Conservation (phyloP, 148 eudicot genomes). For the Linanthus parryae region DNA sequence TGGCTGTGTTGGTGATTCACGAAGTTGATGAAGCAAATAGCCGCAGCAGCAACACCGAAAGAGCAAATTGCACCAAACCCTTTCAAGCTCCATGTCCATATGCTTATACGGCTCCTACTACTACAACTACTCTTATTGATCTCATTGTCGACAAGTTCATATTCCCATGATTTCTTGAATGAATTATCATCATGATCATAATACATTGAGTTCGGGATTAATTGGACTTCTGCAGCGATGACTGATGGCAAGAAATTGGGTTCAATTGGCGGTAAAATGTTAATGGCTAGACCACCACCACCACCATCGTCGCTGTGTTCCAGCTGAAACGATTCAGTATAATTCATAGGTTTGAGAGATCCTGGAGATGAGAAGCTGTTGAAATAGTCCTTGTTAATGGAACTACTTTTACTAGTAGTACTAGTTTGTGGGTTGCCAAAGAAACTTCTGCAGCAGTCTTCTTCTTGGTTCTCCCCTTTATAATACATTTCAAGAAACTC, state of each 20-base stretch:
- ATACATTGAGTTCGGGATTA: background rate
- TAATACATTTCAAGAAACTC: conserved; percentile 57
- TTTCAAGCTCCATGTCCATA: conserved; percentile 69
- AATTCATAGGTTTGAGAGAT: conserved; percentile 19
- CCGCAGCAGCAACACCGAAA: conserved; percentile 83
- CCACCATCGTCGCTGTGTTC: too few relatives aligned
- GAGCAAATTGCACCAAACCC: conserved; percentile 80
- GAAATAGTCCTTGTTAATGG: conserved; percentile 45
- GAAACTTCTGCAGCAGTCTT: too few relatives aligned
- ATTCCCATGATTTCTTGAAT: conserved; percentile 81
- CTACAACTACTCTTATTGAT: conserved; percentile 11
- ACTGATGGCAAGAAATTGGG: conserved; percentile 7
- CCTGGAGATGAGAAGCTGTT: conserved; percentile 18
- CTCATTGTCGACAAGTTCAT: conserved; percentile 73
- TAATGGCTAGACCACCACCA: background rate
- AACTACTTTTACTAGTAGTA: too few relatives aligned
- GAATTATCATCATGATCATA: conserved; percentile 42
- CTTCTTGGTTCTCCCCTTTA: conserved; percentile 21
- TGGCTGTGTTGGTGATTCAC: conserved; percentile 36
- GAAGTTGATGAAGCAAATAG: conserved; percentile 50
- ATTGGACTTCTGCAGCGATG: background rate
- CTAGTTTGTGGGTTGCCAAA: too few relatives aligned
- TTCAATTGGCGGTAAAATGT: conserved; percentile 5
- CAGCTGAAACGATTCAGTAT: too few relatives aligned
- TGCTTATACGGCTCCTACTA: conserved; percentile 34